Evolutionary conservation across 768 basidiomycete species (phyloP).

Genomic region (Russula sp.): DNA sequence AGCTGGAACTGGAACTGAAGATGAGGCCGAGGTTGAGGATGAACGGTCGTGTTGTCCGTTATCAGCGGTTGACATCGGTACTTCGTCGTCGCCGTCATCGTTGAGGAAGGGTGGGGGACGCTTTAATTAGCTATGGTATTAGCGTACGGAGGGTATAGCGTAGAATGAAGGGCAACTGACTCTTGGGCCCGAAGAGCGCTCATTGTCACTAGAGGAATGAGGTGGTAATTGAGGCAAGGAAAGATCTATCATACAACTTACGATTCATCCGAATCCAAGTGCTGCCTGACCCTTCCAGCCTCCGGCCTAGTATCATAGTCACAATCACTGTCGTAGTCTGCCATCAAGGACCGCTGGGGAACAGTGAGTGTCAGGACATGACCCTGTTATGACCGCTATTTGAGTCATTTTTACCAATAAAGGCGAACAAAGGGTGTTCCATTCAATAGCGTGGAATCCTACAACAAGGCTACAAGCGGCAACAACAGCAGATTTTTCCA

Average conservation of each 20-base stretch:
- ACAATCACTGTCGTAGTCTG: constrained; percentile 25
- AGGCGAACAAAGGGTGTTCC: constrained; percentile 3
- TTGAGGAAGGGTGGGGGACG: background rate
- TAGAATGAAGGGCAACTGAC: constrained; percentile 1
- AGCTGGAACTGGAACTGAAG: no score
- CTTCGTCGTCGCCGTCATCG: constrained; percentile 10
- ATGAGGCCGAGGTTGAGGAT: background rate
- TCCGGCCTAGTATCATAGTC: constrained; percentile 28
- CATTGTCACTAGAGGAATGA: constrained; percentile 3
- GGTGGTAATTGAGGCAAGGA: no score
- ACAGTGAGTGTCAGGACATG: constrained; percentile 9
- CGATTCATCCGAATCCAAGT: constrained; percentile 26
- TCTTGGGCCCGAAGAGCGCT: background rate
- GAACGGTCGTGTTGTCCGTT: constrained; percentile 4
- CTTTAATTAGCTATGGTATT: background rate
- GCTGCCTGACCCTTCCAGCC: constrained; percentile 19
- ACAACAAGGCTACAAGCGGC: background rate
- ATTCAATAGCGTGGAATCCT: background rate
- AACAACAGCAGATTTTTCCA: no score
- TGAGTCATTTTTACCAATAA: constrained; percentile 3
- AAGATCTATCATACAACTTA: background rate
- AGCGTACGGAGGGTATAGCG: background rate
- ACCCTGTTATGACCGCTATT: background rate
- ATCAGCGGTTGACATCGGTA: background rate
- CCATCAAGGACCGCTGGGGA: background rate